phyloP scores from a whole-genome alignment of 192 early-diverging fungal species.

The Coemansia asiatica region DNA sequence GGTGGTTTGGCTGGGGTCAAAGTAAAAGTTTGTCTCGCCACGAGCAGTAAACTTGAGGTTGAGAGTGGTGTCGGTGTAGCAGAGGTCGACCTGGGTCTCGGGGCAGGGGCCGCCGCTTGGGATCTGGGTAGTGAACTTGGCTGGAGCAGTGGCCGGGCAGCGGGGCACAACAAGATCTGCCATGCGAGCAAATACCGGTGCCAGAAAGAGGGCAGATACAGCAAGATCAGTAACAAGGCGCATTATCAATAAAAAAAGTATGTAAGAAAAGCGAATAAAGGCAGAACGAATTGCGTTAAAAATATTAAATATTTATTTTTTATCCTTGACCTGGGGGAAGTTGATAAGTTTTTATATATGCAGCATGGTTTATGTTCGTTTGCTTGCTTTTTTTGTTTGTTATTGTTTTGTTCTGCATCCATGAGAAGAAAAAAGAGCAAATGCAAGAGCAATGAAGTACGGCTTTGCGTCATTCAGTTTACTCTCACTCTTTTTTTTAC shows the following conservation, averaged over 20 bases:
- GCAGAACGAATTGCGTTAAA: not conserved
- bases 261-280: not conserved
- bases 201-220: conserved; percentile 8
- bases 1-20: conserved; percentile 38
- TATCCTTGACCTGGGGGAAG: not conserved
- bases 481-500: not conserved
- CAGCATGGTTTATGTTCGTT: not conserved
- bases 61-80: conserved; percentile 44
- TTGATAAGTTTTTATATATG: not conserved
- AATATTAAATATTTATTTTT: not conserved
- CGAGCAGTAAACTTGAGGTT: conserved; percentile 42
- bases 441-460: not conserved
- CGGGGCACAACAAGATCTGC: conserved; percentile 33
- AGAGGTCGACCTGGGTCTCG: conserved; percentile 33
- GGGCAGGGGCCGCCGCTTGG: conserved; percentile 37
- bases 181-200: not conserved
- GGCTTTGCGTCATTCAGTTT: not conserved
- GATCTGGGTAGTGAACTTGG: conserved; percentile 36
- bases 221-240: conserved; percentile 6
- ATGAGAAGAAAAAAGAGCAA: not conserved
- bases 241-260: not conserved
- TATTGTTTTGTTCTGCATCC: not conserved
- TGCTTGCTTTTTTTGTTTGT: not conserved
- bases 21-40: conserved; percentile 44
- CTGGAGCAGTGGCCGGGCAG: conserved; percentile 28